These are phyloP conservation scores for Podospora anserina DNA, from an alignment of 495 filamentous ascomycete genomes.

Conservation along the genomic window DNA sequence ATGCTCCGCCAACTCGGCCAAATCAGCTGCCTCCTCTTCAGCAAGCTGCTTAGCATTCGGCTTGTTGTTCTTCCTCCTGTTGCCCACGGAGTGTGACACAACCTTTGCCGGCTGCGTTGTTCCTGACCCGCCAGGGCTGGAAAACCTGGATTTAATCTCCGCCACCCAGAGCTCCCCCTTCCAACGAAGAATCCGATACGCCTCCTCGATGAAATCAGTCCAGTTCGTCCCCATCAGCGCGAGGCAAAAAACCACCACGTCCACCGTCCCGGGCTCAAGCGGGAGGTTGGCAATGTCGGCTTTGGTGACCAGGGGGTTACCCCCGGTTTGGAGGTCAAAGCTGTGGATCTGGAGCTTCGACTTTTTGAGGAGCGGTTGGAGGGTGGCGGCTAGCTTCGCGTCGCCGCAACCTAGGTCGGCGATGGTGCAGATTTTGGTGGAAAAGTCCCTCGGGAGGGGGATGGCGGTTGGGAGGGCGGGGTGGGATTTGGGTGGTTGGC, in stretches of 20 bases:
- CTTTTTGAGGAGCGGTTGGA: constrained; percentile 55
- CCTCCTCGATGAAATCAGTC: constrained; percentile 91
- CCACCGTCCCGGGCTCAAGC: constrained; percentile 57
- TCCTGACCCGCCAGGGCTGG: constrained; percentile 38
- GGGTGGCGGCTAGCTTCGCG: constrained; percentile 64
- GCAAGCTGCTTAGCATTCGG: constrained; percentile 11
- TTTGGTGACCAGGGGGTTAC: constrained; percentile 68
- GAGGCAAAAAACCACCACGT: constrained; percentile 89
- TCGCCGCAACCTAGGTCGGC: constrained; percentile 65
- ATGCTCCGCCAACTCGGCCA: constrained; percentile 48
- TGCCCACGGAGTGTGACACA: constrained; percentile 62
- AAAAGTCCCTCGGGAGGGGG: constrained; percentile 38
- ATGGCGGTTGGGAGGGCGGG: constrained; percentile 19
- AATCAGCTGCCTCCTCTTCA: constrained; percentile 45
- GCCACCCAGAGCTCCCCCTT: constrained; percentile 94
- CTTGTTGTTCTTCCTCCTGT: constrained; percentile 14
- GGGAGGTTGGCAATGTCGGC: constrained; percentile 87
- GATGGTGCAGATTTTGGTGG: constrained; percentile 63
- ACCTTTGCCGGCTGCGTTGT: constrained; percentile 28
- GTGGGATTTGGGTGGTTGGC: constrained; percentile 23
- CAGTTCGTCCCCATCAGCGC: constrained; percentile 99
- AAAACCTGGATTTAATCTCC: constrained; percentile 92
- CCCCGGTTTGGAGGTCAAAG: constrained; percentile 56
- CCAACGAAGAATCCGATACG: constrained; percentile 83
- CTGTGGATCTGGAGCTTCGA: constrained; percentile 40